Base-by-base conservation (phyloP, 441 rosid genomes). In the Erysimum cheiri region DNA sequence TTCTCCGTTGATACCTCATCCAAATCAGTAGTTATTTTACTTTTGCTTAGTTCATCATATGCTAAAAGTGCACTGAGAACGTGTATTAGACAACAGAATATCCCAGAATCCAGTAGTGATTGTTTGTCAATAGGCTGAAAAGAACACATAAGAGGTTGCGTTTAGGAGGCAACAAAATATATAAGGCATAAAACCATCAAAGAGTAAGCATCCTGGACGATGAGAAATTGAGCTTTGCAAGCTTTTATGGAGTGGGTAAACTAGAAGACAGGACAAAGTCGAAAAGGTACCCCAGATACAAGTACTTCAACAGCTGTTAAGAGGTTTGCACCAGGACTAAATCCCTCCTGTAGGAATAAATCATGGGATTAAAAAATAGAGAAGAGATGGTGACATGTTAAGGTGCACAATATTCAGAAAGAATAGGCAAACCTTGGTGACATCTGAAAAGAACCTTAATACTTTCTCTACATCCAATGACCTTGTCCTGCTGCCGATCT, bases 101-200 rank as follows among this genome's bases (percentile, higher is more conserved):
- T 90, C 79, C 98, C 99, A 84, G 99, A 96, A 84, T 96, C 99
- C 67, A 96, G 89, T 43, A 96, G 88, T 44, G 98, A 89, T 65
- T 96, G 99, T 80, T 93, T 91, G 81, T 96, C 99, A 69, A 87
- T 80, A 36, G 96, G 92, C 99, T 96, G 97, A 81, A 85, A 78
- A 68, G 11, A 64, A 74, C 50, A 75, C 72, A 69, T 13, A 59
- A 26, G 49, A 52, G 29, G 53, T 43, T 43, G 40, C 4, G 41
- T 29, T 63, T 10, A 62, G 26, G 72, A 76, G 68, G 39, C 41
- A 66, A 66, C 62, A 76, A 41, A 28, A 14, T 49, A 69, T 39
- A 39, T 13, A 56, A 47, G 29, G 44, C 65, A 56, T 29, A 48
- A 72, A 48, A 31, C 39, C 17, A 75, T 56, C 56, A 48, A 75